These are phyloP conservation scores for Quercus alba DNA, from an alignment of 306 rosid species.

Conservation along the genomic window DNA sequence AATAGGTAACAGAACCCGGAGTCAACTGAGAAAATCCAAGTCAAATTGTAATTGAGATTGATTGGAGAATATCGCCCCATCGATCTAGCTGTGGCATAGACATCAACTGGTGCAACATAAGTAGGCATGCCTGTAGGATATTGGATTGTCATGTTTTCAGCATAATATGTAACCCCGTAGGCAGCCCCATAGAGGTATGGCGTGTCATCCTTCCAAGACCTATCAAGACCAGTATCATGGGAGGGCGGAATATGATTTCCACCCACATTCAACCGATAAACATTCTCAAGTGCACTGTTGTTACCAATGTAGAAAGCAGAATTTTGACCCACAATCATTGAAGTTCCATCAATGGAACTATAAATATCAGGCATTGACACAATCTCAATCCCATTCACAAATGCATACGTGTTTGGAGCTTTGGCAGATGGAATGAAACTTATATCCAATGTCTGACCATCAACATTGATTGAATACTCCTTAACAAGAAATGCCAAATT, in stretches of 20 bases:
- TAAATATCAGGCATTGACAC: constrained; percentile 87
- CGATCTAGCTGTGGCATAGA: constrained; percentile 72
- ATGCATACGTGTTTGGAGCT: constrained; percentile 56
- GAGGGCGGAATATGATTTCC: constrained; percentile 81
- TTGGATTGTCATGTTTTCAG: constrained; percentile 42
- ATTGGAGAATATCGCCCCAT: constrained; percentile 58
- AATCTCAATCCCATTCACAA: constrained; percentile 93
- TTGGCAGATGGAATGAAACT: constrained; percentile 63
- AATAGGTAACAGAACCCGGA: constrained; percentile 76
- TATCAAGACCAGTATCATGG: constrained; percentile 87
- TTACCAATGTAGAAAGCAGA: constrained; percentile 40
- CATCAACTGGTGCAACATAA: constrained; percentile 65
- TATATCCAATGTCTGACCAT: constrained; percentile 49
- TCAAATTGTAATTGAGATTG: constrained; percentile 71
- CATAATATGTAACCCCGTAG: constrained; percentile 49
- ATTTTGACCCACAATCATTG: constrained; percentile 45
- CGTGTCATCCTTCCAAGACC: constrained; percentile 80
- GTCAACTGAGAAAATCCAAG: constrained; percentile 75
- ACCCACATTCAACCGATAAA: constrained; percentile 80
- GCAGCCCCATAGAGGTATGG: constrained; percentile 60
- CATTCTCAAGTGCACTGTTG: constrained; percentile 65
- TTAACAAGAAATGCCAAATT: constrained; percentile 42
- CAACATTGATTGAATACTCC: constrained; percentile 64
- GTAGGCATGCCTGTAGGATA: constrained; percentile 43
- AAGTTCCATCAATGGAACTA: constrained; percentile 30